Evolutionary conservation across 1,284 basidiomycete species (phyloP).

Genomic region (Ceratobasidium sp.): DNA sequence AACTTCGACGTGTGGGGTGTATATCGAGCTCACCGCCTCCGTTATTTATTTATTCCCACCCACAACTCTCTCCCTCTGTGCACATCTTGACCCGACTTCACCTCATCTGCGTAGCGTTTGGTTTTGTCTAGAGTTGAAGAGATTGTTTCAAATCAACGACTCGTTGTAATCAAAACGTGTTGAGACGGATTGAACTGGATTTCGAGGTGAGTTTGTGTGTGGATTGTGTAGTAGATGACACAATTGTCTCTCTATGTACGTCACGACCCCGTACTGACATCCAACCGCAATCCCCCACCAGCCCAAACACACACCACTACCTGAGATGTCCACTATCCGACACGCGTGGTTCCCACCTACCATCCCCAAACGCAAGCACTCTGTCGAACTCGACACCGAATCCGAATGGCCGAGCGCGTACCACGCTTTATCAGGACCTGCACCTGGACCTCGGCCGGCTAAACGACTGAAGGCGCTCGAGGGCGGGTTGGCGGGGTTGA

Average conservation of each 20-base stretch:
- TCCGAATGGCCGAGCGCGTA: constrained; percentile 35
- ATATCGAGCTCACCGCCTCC: not conserved
- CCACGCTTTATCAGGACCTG: not conserved
- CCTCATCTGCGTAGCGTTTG: not conserved
- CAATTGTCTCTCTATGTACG: not conserved
- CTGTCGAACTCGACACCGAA: constrained; percentile 5
- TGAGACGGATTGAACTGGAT: no score
- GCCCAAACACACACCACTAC: not conserved
- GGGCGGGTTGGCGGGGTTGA: constrained; percentile 65
- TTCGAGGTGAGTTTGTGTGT: no score
- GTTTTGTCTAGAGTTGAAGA: no score
- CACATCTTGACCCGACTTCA: not conserved
- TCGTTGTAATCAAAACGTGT: no score
- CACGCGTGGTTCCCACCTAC: constrained; percentile 36
- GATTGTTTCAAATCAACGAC: no score
- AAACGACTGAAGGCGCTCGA: constrained; percentile 59
- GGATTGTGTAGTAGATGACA: no score
- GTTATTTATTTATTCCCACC: constrained; percentile 36
- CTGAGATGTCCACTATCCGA: constrained; percentile 28
- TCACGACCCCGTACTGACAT: not conserved
- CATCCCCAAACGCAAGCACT: constrained; percentile 37
- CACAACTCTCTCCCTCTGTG: not conserved
- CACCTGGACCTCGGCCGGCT: not conserved
- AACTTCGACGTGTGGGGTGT: not conserved
- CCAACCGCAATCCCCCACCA: not conserved